phyloP scores from a whole-genome alignment of 2,329 filamentous ascomycete genomes.

The Teratosphaeria nubilosa region DNA sequence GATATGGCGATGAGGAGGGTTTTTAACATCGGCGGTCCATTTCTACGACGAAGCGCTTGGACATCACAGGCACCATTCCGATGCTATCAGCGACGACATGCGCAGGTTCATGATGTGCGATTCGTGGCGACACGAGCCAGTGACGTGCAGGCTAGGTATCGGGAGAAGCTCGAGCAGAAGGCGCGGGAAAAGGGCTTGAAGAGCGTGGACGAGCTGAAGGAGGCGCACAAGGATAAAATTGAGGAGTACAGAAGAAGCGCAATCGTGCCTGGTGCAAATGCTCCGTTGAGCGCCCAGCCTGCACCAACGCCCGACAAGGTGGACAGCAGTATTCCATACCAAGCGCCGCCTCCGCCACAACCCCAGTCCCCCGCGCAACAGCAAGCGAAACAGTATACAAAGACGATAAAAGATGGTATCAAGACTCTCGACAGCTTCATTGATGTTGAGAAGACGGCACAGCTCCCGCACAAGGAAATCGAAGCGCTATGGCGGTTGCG shows the following conservation, averaged over 20 bases:
- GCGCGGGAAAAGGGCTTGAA: conserved; percentile 60
- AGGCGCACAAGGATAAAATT: conserved; percentile 80
- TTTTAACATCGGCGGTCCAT: conserved; percentile 1
- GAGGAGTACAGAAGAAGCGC: conserved; percentile 58
- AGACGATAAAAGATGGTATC: conserved; percentile 36
- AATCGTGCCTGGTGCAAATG: conserved; percentile 42
- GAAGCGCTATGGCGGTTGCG: conserved; percentile 82
- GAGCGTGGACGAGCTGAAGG: conserved; percentile 65
- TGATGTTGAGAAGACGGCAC: conserved; percentile 66
- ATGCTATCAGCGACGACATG: conserved; percentile 64
- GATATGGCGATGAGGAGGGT: background rate
- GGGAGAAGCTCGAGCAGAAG: conserved; percentile 72
- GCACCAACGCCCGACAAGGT: conserved; percentile 17
- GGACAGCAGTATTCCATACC: conserved; percentile 21
- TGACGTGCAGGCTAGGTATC: conserved; percentile 70
- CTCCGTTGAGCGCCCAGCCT: conserved; percentile 26
- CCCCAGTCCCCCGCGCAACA: conserved; percentile 11
- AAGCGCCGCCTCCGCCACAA: conserved; percentile 27
- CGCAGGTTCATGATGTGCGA: conserved; percentile 83
- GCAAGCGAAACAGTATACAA: conserved; percentile 23
- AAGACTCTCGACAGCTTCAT: conserved; percentile 60
- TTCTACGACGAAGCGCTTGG: conserved; percentile 15
- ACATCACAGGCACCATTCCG: conserved; percentile 15
- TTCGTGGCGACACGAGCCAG: conserved; percentile 72
- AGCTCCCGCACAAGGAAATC: conserved; percentile 70